Conservation (phyloP, 2,329 filamentous ascomycete species). For the Conoideocrella luteorostrata region DNA sequence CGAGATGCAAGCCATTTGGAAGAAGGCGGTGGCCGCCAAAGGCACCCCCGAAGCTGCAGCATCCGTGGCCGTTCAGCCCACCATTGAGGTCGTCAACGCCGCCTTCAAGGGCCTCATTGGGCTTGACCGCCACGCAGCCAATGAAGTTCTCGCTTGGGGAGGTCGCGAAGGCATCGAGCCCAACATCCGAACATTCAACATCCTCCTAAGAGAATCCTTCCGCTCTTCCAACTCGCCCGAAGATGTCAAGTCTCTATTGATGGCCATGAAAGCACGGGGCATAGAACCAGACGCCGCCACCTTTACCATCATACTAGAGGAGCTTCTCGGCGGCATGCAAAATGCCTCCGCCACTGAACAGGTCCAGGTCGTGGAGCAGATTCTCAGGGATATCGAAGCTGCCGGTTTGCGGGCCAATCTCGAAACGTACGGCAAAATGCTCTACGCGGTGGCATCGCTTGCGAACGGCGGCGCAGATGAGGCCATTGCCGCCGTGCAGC, state of each 20-base stretch:
- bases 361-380: slow-evolving; percentile 40
- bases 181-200: slow-evolving; percentile 60
- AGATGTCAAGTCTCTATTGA: slow-evolving; percentile 47
- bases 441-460: slow-evolving; percentile 42
- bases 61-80: slow-evolving; percentile 47
- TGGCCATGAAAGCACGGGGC: slow-evolving; percentile 49
- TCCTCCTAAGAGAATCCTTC: slow-evolving; percentile 56
- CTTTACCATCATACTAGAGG: slow-evolving; percentile 66
- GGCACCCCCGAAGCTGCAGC: slow-evolving; percentile 18
- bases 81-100: slow-evolving; percentile 61
- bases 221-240: slow-evolving; percentile 36
- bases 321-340: slow-evolving; percentile 38
- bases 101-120: slow-evolving; percentile 58
- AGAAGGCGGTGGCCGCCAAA: slow-evolving; percentile 24
- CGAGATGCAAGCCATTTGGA: slow-evolving; percentile 60
- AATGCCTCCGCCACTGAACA: slow-evolving; percentile 41
- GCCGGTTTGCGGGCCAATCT: slow-evolving; percentile 53
- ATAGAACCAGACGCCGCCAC: slow-evolving; percentile 60
- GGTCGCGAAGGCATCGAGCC: slow-evolving; percentile 47
- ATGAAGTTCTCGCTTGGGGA: slow-evolving; percentile 54
- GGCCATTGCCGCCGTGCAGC: slow-evolving; percentile 54
- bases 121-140: slow-evolving; percentile 41
- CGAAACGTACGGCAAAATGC: slow-evolving; percentile 62
- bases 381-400: slow-evolving; percentile 52
- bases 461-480: slow-evolving; percentile 32